Base-by-base conservation (phyloP, 2,329 filamentous ascomycete species). In the Diaporthe amygdali region DNA sequence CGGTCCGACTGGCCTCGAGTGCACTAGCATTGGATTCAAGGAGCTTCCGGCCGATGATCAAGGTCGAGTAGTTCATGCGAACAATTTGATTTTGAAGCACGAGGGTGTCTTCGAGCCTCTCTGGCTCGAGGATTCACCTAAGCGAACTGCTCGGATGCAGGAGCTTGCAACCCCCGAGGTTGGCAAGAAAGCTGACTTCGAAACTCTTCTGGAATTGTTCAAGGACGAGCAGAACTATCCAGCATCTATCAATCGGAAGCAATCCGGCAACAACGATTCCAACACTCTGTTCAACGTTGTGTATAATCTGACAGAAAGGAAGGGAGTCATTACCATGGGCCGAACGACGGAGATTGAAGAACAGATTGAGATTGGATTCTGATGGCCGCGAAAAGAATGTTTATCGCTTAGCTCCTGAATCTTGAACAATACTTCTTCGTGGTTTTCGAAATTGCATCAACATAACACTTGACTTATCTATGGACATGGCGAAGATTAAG, bases 1-100 rank as follows among this genome's bases (percentile, higher is more conserved):
- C 0, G 83, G 82, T 0, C 80, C 83, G 0, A 75, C 84, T 0
- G 85, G 86, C 0, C 75, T 88, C 14, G 86, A 88, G 74, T 87
- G 84, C 72, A 80, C 78, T 9, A 77, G 74, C 69, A 74, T 72
- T 37, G 78, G 37, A 8, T 39, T 71, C 67, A 34, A 44, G 49
- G 47, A 66, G 32, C 25, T 73, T 2, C 51, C 30, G 22, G 66
- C 37, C 22, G 25, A 34, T 9, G 32, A 34, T 20, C 15, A 68
- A 5, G 54, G 54, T 8, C 25, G 20, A 9, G 25, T 27, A 17
- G n/a, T 34, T 3, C 54, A 59, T n/a, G 34, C 54, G 10, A 59
- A 59, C 32, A 25, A 59, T 25, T 25, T 25, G 54, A 12, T 59
- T 25, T 25, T 59, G 30, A 25, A 30, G 30, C 54, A 59, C 20